These are phyloP conservation scores for Colletotrichum musae DNA, from an alignment of 2,329 filamentous ascomycete genomes.

Conservation along the genomic window DNA sequence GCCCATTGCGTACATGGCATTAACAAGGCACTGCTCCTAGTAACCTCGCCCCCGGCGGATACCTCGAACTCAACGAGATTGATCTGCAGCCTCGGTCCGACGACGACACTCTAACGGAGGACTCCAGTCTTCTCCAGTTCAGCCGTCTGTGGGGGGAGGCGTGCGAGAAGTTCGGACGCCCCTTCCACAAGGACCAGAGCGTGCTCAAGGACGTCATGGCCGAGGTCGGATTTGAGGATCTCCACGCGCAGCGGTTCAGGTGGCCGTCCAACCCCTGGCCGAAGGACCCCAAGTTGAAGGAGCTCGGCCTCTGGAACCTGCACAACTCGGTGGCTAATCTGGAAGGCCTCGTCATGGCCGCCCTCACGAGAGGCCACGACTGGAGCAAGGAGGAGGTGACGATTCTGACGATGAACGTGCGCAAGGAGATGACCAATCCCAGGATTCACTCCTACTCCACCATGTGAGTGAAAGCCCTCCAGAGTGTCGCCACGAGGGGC, in stretches of 20 bases:
- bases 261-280: constrained; percentile 68
- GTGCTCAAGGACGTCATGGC: constrained; percentile 56
- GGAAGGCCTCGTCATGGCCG: constrained; percentile 52
- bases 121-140: constrained; percentile 50
- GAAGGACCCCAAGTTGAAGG: constrained; percentile 64
- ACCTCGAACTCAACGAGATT: constrained; percentile 59
- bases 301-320: constrained; percentile 58
- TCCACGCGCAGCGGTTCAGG: constrained; percentile 62
- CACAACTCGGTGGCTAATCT: constrained; percentile 50
- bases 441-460: constrained; percentile 50
- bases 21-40: constrained; percentile 4
- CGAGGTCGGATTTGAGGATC: constrained; percentile 67
- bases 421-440: constrained; percentile 44
- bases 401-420: constrained; percentile 43
- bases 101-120: constrained; percentile 53
- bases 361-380: constrained; percentile 54
- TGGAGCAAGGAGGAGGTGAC: constrained; percentile 51
- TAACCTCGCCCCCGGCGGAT: constrained; percentile 58
- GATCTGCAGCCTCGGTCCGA: constrained; percentile 55
- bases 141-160: constrained; percentile 48
- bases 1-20: too few species aligned
- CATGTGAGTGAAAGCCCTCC: constrained; percentile 47
- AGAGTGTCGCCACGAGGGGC: not conserved
- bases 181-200: constrained; percentile 46
- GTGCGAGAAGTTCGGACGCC: constrained; percentile 47